phyloP scores from a whole-genome alignment of 495 filamentous ascomycete species.

The Aspergillus kassunensis region DNA sequence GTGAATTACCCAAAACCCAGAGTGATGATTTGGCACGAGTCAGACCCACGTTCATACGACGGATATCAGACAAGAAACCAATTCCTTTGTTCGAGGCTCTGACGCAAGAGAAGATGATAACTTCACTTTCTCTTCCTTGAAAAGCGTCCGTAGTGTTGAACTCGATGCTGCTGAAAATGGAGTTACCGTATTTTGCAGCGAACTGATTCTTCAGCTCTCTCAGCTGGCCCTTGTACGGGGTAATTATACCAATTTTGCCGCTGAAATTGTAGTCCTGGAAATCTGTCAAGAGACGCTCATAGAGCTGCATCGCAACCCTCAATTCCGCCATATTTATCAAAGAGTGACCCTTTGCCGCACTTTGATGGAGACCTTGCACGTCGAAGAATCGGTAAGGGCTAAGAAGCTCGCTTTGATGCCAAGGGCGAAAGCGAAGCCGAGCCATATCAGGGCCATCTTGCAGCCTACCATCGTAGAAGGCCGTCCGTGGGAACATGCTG shows the following conservation, averaged over 20 bases:
- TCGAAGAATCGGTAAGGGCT: slow-evolving; percentile 98
- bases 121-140: slow-evolving; percentile 92
- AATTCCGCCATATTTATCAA: slow-evolving; percentile 86
- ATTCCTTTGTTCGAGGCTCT: slow-evolving; percentile 89
- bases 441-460: slow-evolving; percentile 82
- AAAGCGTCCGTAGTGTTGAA: slow-evolving; percentile 99
- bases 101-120: slow-evolving; percentile 99
- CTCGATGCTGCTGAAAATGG: slow-evolving; percentile 73
- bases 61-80: slow-evolving; percentile 95
- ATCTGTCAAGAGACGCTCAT: slow-evolving; percentile 69
- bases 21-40: slow-evolving; percentile 93
- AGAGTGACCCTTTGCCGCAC: slow-evolving; percentile 74
- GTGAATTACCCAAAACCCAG: slow-evolving; percentile 91
- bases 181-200: slow-evolving; percentile 61
- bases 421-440: slow-evolving; percentile 65
- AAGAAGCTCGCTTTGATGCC: slow-evolving; percentile 78
- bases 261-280: slow-evolving; percentile 63
- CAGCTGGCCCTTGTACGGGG: slow-evolving; percentile 94
- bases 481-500: slow-evolving; percentile 77
- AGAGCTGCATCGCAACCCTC: slow-evolving; percentile 78
- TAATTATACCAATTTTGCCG: slow-evolving; percentile 92
- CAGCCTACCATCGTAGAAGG: slow-evolving; percentile 87
- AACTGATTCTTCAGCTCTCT: slow-evolving; percentile 72
- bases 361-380: slow-evolving; percentile 80
- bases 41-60: slow-evolving; percentile 98